Base-by-base conservation (phyloP, 2,329 filamentous ascomycete species). In the Blumeriella jaapii region DNA sequence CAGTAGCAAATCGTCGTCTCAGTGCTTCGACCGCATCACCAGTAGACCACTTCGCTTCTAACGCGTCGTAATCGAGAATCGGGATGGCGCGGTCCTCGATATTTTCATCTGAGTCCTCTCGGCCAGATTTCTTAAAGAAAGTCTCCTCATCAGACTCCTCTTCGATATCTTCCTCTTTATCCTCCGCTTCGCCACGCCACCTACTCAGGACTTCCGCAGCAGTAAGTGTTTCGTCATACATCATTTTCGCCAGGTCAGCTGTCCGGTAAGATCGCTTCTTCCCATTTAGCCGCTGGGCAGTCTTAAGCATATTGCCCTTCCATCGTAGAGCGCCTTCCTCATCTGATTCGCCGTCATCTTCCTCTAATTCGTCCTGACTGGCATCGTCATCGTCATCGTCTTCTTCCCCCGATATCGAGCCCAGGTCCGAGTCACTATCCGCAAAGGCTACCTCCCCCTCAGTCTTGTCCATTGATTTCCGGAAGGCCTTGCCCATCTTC, bases 361-460 rank as follows among this genome's bases (percentile, higher is more conserved):
- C 69, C 6, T 3, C 22, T 8, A n/a, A 24, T 24, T 74, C 70
- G 1, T 52, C 50, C 15, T 54, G 48, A 34, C 53, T 65, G 13
- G 71, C 70, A 8, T 74, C 71, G 3, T 52, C 51, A n/a, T 54
- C 50, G 31, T 55, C 53, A 0, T 58, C 59, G 2, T 64, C 63
- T 2, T 71, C 68, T 5, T 63, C 61, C 1, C 60, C 64, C 6
- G 84, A 93, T 44, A 95, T 60, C 3, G 89, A 94, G 5, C 91
- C 91, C 4, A 98, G 68, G 55, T 98, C 93, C 0, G 91, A 98
- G 58, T 98, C 93, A 53, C 85, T 94, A 53, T 98, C 91, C 10
- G 91, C 91, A 62, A 95, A 98, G 1, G 78, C 84, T 38, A 96
- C 52, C 36, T 94, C 84, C 18, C 76, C 82, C 15, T 75, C 72